phyloP scores from a whole-genome alignment of 306 rosid species.

The Malus sieversii region DNA sequence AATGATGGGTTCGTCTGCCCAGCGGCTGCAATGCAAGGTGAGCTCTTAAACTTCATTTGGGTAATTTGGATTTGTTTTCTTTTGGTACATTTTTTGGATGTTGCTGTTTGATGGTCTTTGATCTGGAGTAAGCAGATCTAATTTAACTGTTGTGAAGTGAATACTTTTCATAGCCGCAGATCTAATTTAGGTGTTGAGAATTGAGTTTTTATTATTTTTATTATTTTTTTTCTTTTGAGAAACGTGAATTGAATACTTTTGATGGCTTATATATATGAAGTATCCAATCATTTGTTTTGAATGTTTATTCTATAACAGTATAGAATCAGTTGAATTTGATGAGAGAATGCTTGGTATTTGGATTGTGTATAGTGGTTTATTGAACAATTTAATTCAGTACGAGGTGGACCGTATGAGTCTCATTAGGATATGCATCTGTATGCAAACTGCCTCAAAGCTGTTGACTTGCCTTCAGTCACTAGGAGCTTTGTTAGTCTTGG shows the following conservation, averaged over 20 bases:
- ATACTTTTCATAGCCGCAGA: too few species aligned
- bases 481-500: not conserved
- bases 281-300: not conserved
- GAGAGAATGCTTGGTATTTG: not conserved
- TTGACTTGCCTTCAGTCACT: not conserved
- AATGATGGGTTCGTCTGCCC: constrained; percentile 23
- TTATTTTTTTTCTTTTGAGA: too few species aligned
- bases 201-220: too few species aligned
- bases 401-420: not conserved
- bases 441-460: not conserved
- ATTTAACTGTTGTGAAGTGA: too few species aligned
- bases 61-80: not conserved
- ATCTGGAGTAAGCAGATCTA: not conserved
- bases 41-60: not conserved
- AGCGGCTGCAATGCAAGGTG: constrained; percentile 44
- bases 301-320: not conserved
- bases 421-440: not conserved
- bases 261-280: not conserved
- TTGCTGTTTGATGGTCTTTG: not conserved
- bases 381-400: not conserved
- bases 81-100: not conserved
- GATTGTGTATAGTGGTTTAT: not conserved
- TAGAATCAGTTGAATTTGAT: not conserved
- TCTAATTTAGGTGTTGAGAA: too few species aligned
- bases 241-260: not conserved